Conservation (phyloP, 257 asterid species). For the Misopates orontium region DNA sequence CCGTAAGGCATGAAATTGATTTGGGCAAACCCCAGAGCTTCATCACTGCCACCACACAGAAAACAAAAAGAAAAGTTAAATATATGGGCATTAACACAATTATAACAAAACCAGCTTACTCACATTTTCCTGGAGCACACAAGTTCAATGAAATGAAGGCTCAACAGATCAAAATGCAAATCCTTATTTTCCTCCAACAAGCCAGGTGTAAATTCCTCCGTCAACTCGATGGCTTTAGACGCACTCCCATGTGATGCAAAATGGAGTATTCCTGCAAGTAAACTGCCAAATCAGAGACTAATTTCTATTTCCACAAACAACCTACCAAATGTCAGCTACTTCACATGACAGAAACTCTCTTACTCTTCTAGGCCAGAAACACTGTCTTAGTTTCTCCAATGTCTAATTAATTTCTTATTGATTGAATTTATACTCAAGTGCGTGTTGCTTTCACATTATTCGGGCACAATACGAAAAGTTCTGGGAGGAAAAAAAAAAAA, state of each 20-base stretch:
- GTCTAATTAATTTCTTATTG: not conserved
- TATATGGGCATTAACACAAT: conserved; percentile 15
- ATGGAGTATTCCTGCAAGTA: conserved; percentile 62
- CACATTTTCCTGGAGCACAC: conserved; percentile 72
- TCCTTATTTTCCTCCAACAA: conserved; percentile 72
- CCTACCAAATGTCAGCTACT: not conserved
- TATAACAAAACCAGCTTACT: conserved; percentile 32
- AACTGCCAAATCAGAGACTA: conserved; percentile 27
- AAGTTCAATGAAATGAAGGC: conserved; percentile 82
- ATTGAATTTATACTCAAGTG: not conserved
- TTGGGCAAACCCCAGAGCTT: conserved; percentile 88
- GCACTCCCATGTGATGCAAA: conserved; percentile 62
- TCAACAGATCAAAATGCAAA: conserved; percentile 82
- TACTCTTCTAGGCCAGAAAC: not conserved
- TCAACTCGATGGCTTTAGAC: conserved; percentile 82
- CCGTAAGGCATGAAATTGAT: conserved; percentile 75
- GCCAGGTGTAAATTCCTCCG: conserved; percentile 68
- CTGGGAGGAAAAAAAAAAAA: too few relatives aligned
- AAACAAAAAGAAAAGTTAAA: not conserved
- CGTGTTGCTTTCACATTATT: not conserved
- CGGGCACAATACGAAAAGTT: not conserved
- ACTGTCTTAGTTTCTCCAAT: conserved; percentile 2
- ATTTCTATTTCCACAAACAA: conserved; percentile 16
- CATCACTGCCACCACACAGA: conserved; percentile 62
- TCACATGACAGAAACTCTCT: too few relatives aligned